Percentiles rank a stretch among this genome's conserved stretches.
phyloP scores from a whole-genome alignment of 2,329 filamentous ascomycete genomes.

The Talaromyces sp. region DNA sequence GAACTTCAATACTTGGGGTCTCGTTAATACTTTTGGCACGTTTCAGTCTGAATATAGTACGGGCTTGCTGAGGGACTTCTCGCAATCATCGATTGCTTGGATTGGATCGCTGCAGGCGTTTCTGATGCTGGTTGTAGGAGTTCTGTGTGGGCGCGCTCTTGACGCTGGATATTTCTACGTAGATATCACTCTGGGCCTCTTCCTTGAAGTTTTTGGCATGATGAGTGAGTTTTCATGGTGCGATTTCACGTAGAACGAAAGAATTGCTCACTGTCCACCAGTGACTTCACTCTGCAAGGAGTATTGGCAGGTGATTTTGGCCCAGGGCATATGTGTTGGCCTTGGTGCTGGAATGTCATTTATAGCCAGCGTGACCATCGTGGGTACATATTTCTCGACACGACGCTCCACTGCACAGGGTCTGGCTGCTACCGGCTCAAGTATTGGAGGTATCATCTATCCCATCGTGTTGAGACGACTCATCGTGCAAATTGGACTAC shows the following conservation, averaged over 20 bases:
- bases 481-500: constrained; percentile 46
- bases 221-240: constrained; percentile 14
- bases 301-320: constrained; percentile 54
- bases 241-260: neutral
- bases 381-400: constrained; percentile 48
- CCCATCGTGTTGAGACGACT: constrained; percentile 48
- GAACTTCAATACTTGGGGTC: constrained; percentile 41
- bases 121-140: constrained; percentile 41
- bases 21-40: constrained; percentile 46
- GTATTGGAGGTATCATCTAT: constrained; percentile 51
- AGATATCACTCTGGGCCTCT: constrained; percentile 16
- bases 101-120: constrained; percentile 46
- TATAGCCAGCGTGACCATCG: constrained; percentile 44
- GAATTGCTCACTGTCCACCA: neutral
- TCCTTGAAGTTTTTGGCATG: constrained; percentile 14
- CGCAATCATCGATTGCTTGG: constrained; percentile 42
- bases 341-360: constrained; percentile 42
- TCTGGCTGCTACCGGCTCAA: constrained; percentile 45
- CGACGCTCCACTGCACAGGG: constrained; percentile 47
- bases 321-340: constrained; percentile 34
- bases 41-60: constrained; percentile 44
- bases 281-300: constrained; percentile 38
- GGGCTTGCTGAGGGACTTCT: constrained; percentile 25
- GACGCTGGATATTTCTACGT: constrained; percentile 37
- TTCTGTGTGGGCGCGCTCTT: constrained; percentile 44